Conservation (phyloP, 2,329 filamentous ascomycete species). For the Epichloe sylvatica region DNA sequence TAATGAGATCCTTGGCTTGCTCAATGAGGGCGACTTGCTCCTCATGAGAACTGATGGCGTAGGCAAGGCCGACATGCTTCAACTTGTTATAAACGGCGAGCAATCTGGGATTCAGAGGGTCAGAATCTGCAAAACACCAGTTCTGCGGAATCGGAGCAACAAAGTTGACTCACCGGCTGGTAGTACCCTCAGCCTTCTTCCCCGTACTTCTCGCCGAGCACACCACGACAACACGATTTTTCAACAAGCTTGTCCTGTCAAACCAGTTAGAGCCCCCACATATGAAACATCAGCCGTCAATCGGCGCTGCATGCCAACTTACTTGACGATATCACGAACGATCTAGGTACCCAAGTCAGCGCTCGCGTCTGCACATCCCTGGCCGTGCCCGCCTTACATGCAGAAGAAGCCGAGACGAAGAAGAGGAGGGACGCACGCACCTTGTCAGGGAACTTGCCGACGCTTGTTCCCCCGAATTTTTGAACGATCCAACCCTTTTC, state of each 20-base stretch:
- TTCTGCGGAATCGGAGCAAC: not conserved
- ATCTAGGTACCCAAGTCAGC: slow-evolving; percentile 18
- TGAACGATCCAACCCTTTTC: slow-evolving; percentile 66
- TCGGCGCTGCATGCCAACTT: slow-evolving; percentile 9
- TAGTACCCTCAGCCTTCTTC: slow-evolving; percentile 89
- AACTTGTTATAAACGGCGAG: slow-evolving; percentile 47
- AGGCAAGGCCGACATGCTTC: slow-evolving; percentile 33
- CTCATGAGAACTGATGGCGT: slow-evolving; percentile 34
- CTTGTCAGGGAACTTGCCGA: slow-evolving; percentile 80
- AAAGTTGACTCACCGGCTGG: slow-evolving; percentile 61
- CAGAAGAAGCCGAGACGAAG: not conserved
- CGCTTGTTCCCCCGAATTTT: slow-evolving; percentile 94
- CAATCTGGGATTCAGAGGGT: slow-evolving; percentile 25
- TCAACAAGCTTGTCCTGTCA: slow-evolving; percentile 34
- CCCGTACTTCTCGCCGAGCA: slow-evolving; percentile 91
- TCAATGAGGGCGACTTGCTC: slow-evolving; percentile 40
- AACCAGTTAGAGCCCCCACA: not conserved
- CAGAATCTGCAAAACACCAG: not conserved
- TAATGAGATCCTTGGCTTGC: slow-evolving; percentile 60
- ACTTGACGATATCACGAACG: slow-evolving; percentile 30
- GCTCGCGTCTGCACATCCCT: not conserved
- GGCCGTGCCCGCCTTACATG: not conserved
- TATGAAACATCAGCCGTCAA: not conserved
- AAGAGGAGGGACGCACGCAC: slow-evolving; percentile 20
- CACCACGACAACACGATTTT: slow-evolving; percentile 74